Base-by-base conservation (phyloP, 805 yeast species). In the Lachancea waltii region DNA sequence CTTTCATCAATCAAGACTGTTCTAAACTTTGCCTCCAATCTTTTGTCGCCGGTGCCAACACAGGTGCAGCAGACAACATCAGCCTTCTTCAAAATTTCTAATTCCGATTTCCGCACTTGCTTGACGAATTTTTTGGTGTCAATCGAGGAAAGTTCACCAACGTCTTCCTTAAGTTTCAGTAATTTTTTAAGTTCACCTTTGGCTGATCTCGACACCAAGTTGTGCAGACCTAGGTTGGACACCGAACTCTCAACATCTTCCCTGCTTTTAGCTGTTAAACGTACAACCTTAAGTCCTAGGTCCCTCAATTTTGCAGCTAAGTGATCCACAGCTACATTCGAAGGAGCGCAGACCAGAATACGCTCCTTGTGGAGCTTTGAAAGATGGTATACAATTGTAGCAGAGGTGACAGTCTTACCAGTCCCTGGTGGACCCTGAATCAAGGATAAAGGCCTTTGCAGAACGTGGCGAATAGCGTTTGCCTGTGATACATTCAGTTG, bases 381-480 rank as follows among this genome's bases (percentile, higher is more conserved):
- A 38, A 86, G 64, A 51, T 85, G 95, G 49, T 84, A 81, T 21
- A 87, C 75, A 41, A 89, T 84, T 0, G 95, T 80, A 2, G 95
- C 90, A 0, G 95, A 85, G 0, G 95, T 87, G 11, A 85, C 94
- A 1, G 97, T 89, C 56, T 89, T 89, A 57, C 97, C 97, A 0
- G 97, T 89, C 46, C 95, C 95, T 3, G 97, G 97, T 7, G 97
- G 97, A 13, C 97, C 97, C 59, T 89, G 96, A 45, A 86, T 85
- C 47, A 86, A 68, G 5, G 92, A 75, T 30, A 87, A 65, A 2
- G 95, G 95, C 47, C 77, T 68, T 50, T 72, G 73, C 41, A 86
- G 59, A 0, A 81, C 95, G 8, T 70, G 61, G 36, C 71, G 67
- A 18, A 89, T 86, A 0, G 97, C 96, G 50, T 73, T 75, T 2